These are phyloP conservation scores for Prunus mume DNA, from an alignment of 306 rosid genomes.

Conservation along the genomic window DNA sequence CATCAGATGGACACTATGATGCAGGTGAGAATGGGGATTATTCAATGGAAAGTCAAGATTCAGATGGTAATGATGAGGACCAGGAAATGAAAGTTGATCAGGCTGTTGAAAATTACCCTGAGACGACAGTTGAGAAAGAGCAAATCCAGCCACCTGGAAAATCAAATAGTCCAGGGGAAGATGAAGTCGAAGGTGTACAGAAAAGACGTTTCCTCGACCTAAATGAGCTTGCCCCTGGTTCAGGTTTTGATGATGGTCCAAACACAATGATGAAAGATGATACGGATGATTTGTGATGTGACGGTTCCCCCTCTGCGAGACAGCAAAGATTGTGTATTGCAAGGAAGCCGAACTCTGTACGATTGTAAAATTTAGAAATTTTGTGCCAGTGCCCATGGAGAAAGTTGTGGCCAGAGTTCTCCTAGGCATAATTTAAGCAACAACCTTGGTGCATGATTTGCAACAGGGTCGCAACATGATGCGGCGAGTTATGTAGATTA, in stretches of 20 bases:
- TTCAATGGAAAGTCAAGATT: slow-evolving; percentile 68
- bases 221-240: slow-evolving; percentile 91
- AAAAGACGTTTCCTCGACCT: slow-evolving; percentile 88
- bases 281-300: slow-evolving; percentile 49
- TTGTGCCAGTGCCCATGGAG: slow-evolving; percentile 61
- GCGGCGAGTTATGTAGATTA: slow-evolving; percentile 76
- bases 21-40: slow-evolving; percentile 78
- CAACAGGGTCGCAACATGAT: slow-evolving; percentile 61
- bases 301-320: slow-evolving; percentile 43
- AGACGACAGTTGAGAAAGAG: slow-evolving; percentile 44
- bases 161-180: slow-evolving; percentile 60
- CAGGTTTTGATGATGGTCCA: slow-evolving; percentile 87
- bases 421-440: slow-evolving; percentile 58
- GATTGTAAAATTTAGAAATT: slow-evolving; percentile 68
- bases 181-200: slow-evolving; percentile 61
- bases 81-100: slow-evolving; percentile 63
- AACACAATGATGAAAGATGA: slow-evolving; percentile 67
- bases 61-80: slow-evolving; percentile 55
- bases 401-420: slow-evolving; percentile 55
- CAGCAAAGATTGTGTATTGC: slow-evolving; percentile 25
- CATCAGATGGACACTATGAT: slow-evolving; percentile 60
- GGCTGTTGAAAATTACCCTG: slow-evolving; percentile 44
- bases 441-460: slow-evolving; percentile 55
- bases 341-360: slow-evolving; percentile 65
- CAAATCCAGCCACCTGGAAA: slow-evolving; percentile 66